These are phyloP conservation scores for Lentinula lateritia DNA, from an alignment of 768 basidiomycete genomes.

Conservation along the genomic window DNA sequence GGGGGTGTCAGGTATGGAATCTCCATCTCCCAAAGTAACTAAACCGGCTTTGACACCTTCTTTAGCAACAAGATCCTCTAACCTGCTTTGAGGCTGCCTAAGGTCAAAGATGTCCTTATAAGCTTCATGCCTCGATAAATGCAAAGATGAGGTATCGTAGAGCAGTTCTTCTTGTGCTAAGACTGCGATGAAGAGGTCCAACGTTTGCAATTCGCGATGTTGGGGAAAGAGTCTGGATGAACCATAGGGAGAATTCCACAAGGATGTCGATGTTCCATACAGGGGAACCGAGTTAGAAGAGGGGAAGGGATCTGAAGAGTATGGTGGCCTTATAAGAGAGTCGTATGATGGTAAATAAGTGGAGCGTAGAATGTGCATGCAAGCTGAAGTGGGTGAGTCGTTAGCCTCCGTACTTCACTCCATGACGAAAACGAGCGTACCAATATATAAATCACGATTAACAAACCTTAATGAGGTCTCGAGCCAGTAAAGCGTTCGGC, in stretches of 20 bases:
- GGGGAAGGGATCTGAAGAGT: slow-evolving; percentile 68
- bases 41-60: slow-evolving; percentile 34
- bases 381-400: slow-evolving; percentile 35
- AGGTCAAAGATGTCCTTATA: slow-evolving; percentile 80
- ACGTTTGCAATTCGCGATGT: slow-evolving; percentile 69
- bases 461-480: slow-evolving; percentile 57
- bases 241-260: slow-evolving; percentile 11
- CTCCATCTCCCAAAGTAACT: neutral
- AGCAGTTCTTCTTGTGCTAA: slow-evolving; percentile 78
- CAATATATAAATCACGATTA: slow-evolving; percentile 62
- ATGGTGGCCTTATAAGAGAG: slow-evolving; percentile 57
- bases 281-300: slow-evolving; percentile 16
- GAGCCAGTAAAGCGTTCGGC: slow-evolving; percentile 72
- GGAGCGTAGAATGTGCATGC: slow-evolving; percentile 77
- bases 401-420: neutral
- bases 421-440: slow-evolving; percentile 23
- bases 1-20: neutral
- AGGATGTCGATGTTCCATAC: slow-evolving; percentile 14
- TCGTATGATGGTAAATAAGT: slow-evolving; percentile 66
- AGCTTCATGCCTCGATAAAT: slow-evolving; percentile 68
- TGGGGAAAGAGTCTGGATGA: slow-evolving; percentile 9
- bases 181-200: slow-evolving; percentile 77
- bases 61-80: slow-evolving; percentile 66
- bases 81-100: slow-evolving; percentile 62
- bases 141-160: slow-evolving; percentile 67